These are phyloP conservation scores for Pilatotrama ljubarskyi DNA, from an alignment of 768 basidiomycete species.

Conservation along the genomic window DNA sequence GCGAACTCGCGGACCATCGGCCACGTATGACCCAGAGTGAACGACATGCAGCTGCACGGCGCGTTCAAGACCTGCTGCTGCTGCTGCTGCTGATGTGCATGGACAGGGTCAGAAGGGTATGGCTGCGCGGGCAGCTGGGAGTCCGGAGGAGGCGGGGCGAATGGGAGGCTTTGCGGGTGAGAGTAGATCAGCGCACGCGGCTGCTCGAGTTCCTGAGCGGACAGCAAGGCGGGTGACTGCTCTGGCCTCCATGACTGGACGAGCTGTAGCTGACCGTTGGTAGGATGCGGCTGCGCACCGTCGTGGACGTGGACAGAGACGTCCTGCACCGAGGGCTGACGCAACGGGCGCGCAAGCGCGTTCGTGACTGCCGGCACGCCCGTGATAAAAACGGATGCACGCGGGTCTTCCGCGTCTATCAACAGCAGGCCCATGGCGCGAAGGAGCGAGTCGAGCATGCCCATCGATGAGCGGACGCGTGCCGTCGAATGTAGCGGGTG, in stretches of 20 bases:
- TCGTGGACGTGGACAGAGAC: not conserved
- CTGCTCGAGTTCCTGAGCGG: not conserved
- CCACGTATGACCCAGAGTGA: constrained; percentile 56
- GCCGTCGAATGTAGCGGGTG: constrained; percentile 60
- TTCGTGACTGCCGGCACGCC: constrained; percentile 15
- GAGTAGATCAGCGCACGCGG: not conserved
- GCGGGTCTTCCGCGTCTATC: constrained; percentile 59
- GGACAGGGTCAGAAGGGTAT: not conserved
- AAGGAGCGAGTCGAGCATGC: constrained; percentile 68
- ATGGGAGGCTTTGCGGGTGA: not conserved
- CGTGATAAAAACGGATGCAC: constrained; percentile 23
- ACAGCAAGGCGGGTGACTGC: not conserved
- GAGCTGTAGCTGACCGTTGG: not conserved
- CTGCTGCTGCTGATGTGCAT: not conserved
- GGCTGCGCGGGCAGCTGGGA: not conserved
- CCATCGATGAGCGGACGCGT: constrained; percentile 56
- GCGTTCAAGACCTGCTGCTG: not conserved
- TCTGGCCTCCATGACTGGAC: not conserved
- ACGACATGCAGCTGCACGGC: constrained; percentile 32
- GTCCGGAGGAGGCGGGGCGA: not conserved
- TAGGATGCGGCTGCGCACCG: not conserved
- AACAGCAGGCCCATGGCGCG: constrained; percentile 45
- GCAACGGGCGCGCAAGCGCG: not conserved
- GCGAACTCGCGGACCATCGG: constrained; percentile 50
- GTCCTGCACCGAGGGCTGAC: not conserved